phyloP scores from a whole-genome alignment of 2,329 filamentous ascomycete genomes.

The Aspergillus brunneoviolaceus region DNA sequence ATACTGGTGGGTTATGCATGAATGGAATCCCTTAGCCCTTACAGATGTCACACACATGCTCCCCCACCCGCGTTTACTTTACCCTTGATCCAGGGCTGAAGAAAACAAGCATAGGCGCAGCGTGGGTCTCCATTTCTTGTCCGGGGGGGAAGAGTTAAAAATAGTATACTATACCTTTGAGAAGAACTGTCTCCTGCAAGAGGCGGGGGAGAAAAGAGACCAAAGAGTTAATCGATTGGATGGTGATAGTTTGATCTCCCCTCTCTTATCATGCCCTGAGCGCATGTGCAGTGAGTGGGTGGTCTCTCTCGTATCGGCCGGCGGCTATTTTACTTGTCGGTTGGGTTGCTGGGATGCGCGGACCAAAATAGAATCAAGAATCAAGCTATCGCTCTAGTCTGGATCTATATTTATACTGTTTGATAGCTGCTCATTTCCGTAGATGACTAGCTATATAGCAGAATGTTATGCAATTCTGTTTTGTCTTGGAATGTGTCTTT shows the following conservation, averaged over 20 bases:
- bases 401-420: background rate
- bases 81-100: background rate
- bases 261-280: background rate
- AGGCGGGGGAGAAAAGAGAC: background rate
- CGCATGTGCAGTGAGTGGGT: background rate
- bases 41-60: background rate
- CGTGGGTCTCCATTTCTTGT: background rate
- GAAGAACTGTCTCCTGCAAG: background rate
- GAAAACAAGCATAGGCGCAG: background rate
- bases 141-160: background rate
- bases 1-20: background rate
- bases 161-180: background rate
- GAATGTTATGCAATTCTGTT: too few species aligned
- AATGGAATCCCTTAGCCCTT: background rate
- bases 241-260: background rate
- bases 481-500: too few species aligned
- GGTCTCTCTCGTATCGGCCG: background rate
- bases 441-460: too few species aligned
- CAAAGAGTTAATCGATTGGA: background rate
- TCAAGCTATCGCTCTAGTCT: background rate
- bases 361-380: conserved; percentile 3
- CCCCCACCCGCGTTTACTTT: background rate
- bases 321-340: conserved; percentile 1
- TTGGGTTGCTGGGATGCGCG: background rate
- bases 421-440: too few species aligned